Evolutionary conservation across 1,139 yeast genomes (phyloP).

Genomic region (Williopsis jadinii): DNA sequence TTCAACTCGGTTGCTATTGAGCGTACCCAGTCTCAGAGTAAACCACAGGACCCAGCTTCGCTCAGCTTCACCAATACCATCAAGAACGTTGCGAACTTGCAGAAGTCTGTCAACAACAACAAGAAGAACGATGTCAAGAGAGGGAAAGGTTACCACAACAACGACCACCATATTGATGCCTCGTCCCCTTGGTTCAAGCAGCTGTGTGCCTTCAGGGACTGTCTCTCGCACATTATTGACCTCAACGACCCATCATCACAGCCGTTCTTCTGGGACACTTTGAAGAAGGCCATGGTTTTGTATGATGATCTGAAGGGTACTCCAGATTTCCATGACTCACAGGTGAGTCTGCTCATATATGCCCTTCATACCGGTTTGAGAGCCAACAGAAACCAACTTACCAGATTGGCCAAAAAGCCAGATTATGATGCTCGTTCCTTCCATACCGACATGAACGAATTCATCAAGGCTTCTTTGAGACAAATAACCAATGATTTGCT

Average conservation of each 20-base stretch:
- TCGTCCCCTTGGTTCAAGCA: conserved; percentile 37
- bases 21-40: conserved; percentile 15
- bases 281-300: conserved; percentile 38
- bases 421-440: conserved; percentile 48
- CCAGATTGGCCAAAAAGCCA: conserved; percentile 44
- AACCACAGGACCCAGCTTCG: conserved; percentile 1
- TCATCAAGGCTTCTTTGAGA: conserved; percentile 39
- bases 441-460: conserved; percentile 40
- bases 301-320: conserved; percentile 36
- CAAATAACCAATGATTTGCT: conserved; percentile 44
- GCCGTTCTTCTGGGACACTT: conserved; percentile 34
- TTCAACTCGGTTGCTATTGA: conserved; percentile 22
- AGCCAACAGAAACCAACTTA: conserved; percentile 41
- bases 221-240: conserved; percentile 28
- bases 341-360: conserved; percentile 39
- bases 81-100: conserved; percentile 18
- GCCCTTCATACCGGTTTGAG: conserved; percentile 43
- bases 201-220: conserved; percentile 40
- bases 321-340: conserved; percentile 36
- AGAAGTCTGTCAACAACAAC: conserved; percentile 24
- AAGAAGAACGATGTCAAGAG: conserved; percentile 24
- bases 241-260: conserved; percentile 15
- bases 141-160: conserved; percentile 13
- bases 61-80: conserved; percentile 16
- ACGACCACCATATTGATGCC: conserved; percentile 20